Conservation (phyloP, 2,329 filamentous ascomycete genomes). For the Byssochlamys sp. region DNA sequence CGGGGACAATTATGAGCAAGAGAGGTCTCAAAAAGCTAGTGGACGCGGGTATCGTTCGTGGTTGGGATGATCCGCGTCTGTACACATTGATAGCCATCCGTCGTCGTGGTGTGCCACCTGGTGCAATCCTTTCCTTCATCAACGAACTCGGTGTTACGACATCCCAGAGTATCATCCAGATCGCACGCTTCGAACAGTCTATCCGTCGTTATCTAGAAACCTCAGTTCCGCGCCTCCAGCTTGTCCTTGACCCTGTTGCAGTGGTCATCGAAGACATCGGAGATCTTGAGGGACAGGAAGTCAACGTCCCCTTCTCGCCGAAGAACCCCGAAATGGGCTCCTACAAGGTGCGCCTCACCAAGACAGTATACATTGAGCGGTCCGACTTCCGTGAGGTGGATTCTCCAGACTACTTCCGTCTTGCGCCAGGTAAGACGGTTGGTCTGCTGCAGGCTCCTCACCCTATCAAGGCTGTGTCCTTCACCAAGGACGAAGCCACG, state of each 20-base stretch:
- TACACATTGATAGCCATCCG: slow-evolving; percentile 79
- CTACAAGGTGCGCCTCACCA: slow-evolving; percentile 57
- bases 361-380: slow-evolving; percentile 74
- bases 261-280: slow-evolving; percentile 74
- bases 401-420: slow-evolving; percentile 65
- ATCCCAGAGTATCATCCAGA: slow-evolving; percentile 66
- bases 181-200: slow-evolving; percentile 71
- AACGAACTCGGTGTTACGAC: slow-evolving; percentile 88
- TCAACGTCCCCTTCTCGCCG: slow-evolving; percentile 66
- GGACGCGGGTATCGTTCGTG: slow-evolving; percentile 64
- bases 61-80: slow-evolving; percentile 83
- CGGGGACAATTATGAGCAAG: slow-evolving; percentile 79
- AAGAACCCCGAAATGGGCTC: slow-evolving; percentile 55
- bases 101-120: slow-evolving; percentile 75
- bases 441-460: slow-evolving; percentile 63
- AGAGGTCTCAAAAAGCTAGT: slow-evolving; percentile 73
- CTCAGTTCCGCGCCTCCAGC: slow-evolving; percentile 78
- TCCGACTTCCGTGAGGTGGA: slow-evolving; percentile 67
- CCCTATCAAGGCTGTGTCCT: slow-evolving; percentile 59
- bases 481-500: slow-evolving; percentile 54
- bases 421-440: slow-evolving; percentile 64
- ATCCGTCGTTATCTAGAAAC: slow-evolving; percentile 79
- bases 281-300: slow-evolving; percentile 49
- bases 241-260: slow-evolving; percentile 75
- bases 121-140: slow-evolving; percentile 79